Conservation (phyloP, 2,329 filamentous ascomycete species). For the Phaeosphaeria sp. region DNA sequence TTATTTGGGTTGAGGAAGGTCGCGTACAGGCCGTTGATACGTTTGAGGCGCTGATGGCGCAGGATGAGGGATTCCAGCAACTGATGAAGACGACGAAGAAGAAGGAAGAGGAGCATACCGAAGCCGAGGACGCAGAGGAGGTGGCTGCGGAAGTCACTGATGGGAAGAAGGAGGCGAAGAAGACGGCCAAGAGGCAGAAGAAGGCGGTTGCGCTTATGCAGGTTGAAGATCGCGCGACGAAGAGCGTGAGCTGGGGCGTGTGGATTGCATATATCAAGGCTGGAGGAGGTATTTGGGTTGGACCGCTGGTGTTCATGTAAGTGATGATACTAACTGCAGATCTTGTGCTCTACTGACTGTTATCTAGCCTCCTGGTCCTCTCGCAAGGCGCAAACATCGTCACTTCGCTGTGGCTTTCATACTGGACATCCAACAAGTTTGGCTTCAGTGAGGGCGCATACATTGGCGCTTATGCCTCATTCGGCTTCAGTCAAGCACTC, state of each 20-base stretch:
- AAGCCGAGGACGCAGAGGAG: slow-evolving; percentile 66
- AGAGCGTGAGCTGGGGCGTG: slow-evolving; percentile 80
- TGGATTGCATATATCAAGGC: slow-evolving; percentile 80
- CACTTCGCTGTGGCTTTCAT: slow-evolving; percentile 91
- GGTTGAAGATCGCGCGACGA: slow-evolving; percentile 71
- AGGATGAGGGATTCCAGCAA: slow-evolving; percentile 78
- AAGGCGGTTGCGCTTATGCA: slow-evolving; percentile 73
- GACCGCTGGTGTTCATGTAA: slow-evolving; percentile 64
- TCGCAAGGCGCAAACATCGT: slow-evolving; percentile 85
- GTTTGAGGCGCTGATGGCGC: slow-evolving; percentile 83
- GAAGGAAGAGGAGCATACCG: slow-evolving; percentile 60
- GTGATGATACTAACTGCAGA: neutral
- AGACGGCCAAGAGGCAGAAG: slow-evolving; percentile 50
- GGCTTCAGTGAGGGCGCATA: slow-evolving; percentile 72
- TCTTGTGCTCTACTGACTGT: neutral
- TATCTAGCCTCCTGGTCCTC: slow-evolving; percentile 63
- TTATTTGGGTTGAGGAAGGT: slow-evolving; percentile 91
- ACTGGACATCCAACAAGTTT: slow-evolving; percentile 86
- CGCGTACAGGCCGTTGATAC: slow-evolving; percentile 85
- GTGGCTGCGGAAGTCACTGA: slow-evolving; percentile 32
- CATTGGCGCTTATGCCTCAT: slow-evolving; percentile 61
- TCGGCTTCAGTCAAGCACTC: slow-evolving; percentile 33
- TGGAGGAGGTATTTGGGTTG: slow-evolving; percentile 74
- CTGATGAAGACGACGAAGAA: slow-evolving; percentile 82
- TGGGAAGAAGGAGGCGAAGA: slow-evolving; percentile 54